phyloP scores from a whole-genome alignment of 352 stramenopile species.

The Phytophthora sp. region DNA sequence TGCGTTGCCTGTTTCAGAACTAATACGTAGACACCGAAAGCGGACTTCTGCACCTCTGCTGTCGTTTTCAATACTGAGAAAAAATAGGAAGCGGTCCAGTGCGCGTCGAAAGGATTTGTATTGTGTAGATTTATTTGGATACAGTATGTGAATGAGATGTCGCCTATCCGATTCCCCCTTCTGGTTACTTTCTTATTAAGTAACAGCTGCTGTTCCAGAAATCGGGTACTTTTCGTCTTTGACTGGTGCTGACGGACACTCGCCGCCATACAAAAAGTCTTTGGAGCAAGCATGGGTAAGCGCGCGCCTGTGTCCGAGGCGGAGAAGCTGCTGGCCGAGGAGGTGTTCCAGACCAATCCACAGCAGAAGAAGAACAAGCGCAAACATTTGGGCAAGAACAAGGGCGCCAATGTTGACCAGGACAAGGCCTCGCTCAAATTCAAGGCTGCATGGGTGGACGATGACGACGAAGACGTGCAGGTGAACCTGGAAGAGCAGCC shows the following conservation, averaged over 20 bases:
- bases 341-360: constrained; percentile 57
- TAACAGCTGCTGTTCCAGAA: background rate
- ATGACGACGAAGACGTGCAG: constrained; percentile 80
- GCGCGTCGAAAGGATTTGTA: constrained; percentile 5
- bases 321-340: constrained; percentile 59
- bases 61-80: constrained; percentile 36
- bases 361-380: constrained; percentile 28
- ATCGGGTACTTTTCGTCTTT: constrained; percentile 14
- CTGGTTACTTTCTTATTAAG: constrained; percentile 1
- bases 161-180: constrained; percentile 9
- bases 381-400: constrained; percentile 41
- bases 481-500: constrained; percentile 74
- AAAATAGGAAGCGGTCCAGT: constrained; percentile 12
- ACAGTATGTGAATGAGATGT: constrained; percentile 19
- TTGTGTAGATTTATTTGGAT: background rate
- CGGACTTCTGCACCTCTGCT: background rate
- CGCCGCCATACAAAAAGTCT: constrained; percentile 24
- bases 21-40: background rate
- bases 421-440: constrained; percentile 19
- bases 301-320: constrained; percentile 42
- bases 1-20: background rate
- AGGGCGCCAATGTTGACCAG: constrained; percentile 15
- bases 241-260: constrained; percentile 31
- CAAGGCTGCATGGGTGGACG: constrained; percentile 85
- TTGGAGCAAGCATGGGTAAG: constrained; percentile 52